A percentile compares a stretch with the other conserved stretches of the same genome.
These are phyloP conservation scores for Allantophomopsis cytisporea DNA, from an alignment of 2,329 filamentous ascomycete species.

Conservation along the genomic window DNA sequence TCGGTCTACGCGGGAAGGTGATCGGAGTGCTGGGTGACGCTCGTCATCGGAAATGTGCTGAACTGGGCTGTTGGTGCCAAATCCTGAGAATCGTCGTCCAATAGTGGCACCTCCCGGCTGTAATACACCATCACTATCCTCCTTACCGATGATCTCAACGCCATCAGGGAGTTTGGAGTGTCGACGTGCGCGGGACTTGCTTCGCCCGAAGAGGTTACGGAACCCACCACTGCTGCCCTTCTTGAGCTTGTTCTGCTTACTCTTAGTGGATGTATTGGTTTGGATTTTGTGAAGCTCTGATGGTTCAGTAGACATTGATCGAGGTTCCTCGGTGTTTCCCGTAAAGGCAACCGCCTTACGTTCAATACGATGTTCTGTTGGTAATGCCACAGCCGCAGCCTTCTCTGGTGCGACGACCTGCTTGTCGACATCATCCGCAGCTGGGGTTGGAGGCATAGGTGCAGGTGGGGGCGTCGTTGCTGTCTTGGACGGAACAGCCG, in stretches of 20 bases:
- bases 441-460: slow-evolving; percentile 5
- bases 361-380: slow-evolving; percentile 10
- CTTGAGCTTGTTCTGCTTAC: slow-evolving; percentile 38
- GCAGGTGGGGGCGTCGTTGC: slow-evolving; percentile 7
- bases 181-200: slow-evolving; percentile 34
- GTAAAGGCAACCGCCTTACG: slow-evolving; percentile 1
- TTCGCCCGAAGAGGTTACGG: slow-evolving; percentile 51
- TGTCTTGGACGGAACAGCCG: slow-evolving; percentile 28
- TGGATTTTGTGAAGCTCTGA: not conserved
- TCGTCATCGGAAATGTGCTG: slow-evolving; percentile 11
- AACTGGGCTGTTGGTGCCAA: slow-evolving; percentile 21
- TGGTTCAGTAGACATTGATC: slow-evolving; percentile 7
- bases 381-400: slow-evolving; percentile 12
- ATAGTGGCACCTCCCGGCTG: slow-evolving; percentile 15
- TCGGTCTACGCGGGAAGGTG: no score
- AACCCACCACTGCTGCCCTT: slow-evolving; percentile 30
- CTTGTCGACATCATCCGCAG: slow-evolving; percentile 8
- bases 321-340: slow-evolving; percentile 3
- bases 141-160: slow-evolving; percentile 34
- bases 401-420: slow-evolving; percentile 20
- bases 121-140: slow-evolving; percentile 17
- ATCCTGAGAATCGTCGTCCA: slow-evolving; percentile 24
- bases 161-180: slow-evolving; percentile 40
- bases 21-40: slow-evolving; percentile 13
- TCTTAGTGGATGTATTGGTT: slow-evolving; percentile 29